A percentile compares a stretch with the other conserved stretches of the same genome.
phyloP scores from a whole-genome alignment of 371 early-diverging fungal genomes.

The Mucor circinelloides region DNA sequence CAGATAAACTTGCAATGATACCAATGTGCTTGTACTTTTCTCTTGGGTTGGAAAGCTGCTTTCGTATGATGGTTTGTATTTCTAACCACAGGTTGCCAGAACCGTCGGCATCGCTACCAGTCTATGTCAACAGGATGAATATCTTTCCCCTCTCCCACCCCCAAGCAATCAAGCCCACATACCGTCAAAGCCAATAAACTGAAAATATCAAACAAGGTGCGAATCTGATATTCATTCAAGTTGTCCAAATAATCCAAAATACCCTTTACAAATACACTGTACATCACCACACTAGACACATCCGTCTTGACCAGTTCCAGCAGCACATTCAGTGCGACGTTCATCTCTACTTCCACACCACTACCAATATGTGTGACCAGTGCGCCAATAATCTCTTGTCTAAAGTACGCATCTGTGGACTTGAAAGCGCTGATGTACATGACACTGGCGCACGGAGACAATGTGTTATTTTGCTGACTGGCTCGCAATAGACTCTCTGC shows the following conservation, averaged over 20 bases:
- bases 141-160: no score
- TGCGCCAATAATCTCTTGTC: conserved; percentile 77
- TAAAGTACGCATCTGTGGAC: conserved; percentile 65
- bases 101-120: conserved; percentile 21
- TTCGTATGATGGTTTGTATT: conserved; percentile 75
- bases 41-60: conserved; percentile 77
- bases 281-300: conserved; percentile 55
- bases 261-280: conserved; percentile 77
- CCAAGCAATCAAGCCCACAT: conserved; percentile 12
- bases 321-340: conserved; percentile 66
- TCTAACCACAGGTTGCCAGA: conserved; percentile 60
- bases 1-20: conserved; percentile 72
- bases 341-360: conserved; percentile 69
- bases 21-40: conserved; percentile 77
- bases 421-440: conserved; percentile 58
- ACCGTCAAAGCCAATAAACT: conserved; percentile 70
- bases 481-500: conserved; percentile 65
- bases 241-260: conserved; percentile 80
- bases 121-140: conserved; percentile 5
- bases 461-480: conserved; percentile 45
- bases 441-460: conserved; percentile 52
- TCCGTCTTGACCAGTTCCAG: conserved; percentile 55
- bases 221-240: conserved; percentile 64
- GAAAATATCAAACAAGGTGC: conserved; percentile 70
- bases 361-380: conserved; percentile 86